Percentiles rank a stretch among this genome's conserved stretches.
phyloP scores from a whole-genome alignment of 2,329 filamentous ascomycete species.

The Verticillium dahliae region DNA sequence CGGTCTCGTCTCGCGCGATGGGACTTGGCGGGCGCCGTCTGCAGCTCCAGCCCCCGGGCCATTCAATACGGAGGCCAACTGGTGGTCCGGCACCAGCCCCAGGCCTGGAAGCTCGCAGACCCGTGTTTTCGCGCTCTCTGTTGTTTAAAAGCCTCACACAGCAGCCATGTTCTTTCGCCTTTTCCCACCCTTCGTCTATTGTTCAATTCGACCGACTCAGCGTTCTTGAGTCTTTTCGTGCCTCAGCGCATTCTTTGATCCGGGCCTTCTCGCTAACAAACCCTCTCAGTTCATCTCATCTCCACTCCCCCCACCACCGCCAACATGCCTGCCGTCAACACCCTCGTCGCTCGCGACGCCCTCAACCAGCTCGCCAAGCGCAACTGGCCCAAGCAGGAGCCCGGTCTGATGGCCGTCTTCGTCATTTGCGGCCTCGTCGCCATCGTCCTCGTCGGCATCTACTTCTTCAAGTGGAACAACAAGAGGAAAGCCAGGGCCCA shows the following conservation, averaged over 20 bases:
- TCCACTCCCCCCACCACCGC: background rate
- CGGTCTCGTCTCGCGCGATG: background rate
- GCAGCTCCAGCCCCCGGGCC: background rate
- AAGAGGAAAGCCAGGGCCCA: conserved; percentile 17
- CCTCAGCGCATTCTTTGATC: background rate
- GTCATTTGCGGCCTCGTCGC: conserved; percentile 51
- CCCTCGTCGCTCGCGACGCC: background rate
- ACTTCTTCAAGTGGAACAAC: conserved; percentile 28
- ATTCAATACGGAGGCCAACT: background rate
- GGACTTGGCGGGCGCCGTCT: background rate
- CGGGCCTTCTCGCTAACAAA: background rate
- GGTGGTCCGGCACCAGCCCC: background rate
- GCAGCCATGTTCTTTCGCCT: background rate
- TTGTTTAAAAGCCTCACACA: background rate
- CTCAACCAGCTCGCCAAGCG: conserved; percentile 39
- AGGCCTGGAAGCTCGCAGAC: background rate
- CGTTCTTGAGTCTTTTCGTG: background rate
- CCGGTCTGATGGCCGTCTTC: conserved; percentile 58
- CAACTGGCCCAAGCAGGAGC: conserved; percentile 51
- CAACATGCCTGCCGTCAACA: background rate
- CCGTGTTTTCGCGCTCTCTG: background rate
- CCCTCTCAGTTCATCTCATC: background rate
- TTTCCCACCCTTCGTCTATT: background rate
- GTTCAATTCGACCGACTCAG: background rate
- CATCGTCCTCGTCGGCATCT: conserved; percentile 40